Percentiles rank a stretch among this genome's conserved stretches.
Evolutionary conservation across 805 yeast species (phyloP).

Genomic region (Schwanniomyces occidentalis): DNA sequence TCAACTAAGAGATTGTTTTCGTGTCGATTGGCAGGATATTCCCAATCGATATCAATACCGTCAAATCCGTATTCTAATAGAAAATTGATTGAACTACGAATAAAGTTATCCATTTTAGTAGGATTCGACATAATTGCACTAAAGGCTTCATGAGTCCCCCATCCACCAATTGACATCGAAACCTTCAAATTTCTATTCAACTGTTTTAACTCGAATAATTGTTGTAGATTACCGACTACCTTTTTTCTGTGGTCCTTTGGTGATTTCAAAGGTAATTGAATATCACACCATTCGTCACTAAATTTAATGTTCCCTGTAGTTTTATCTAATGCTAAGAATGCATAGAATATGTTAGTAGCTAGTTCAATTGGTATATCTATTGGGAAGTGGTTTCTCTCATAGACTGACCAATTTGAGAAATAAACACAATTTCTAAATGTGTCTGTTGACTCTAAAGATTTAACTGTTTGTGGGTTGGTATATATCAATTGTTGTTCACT

Average conservation of each 20-base stretch:
- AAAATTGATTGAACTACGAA: conserved; percentile 45
- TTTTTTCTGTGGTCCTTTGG: conserved; percentile 12
- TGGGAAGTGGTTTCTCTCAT: conserved; percentile 50
- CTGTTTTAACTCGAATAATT: conserved; percentile 48
- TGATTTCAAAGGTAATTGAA: conserved; percentile 37
- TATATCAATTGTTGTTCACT: too few relatives aligned
- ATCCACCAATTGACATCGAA: conserved; percentile 83
- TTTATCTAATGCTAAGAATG: conserved; percentile 65
- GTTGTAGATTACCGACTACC: conserved; percentile 51
- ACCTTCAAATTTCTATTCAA: conserved; percentile 46
- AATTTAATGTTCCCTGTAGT: conserved; percentile 53
- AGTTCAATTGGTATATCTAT: conserved; percentile 56
- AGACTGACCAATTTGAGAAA: conserved; percentile 49
- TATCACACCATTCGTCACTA: conserved; percentile 69
- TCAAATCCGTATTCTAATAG: conserved; percentile 68
- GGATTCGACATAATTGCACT: conserved; percentile 24
- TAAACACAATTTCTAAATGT: conserved; percentile 44
- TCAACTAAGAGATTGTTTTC: conserved; percentile 48
- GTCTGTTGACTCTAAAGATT: too few relatives aligned
- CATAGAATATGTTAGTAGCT: conserved; percentile 72
- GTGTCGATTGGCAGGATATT: conserved; percentile 59
- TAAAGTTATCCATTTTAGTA: conserved; percentile 44
- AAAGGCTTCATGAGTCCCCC: conserved; percentile 51
- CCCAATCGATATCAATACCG: conserved; percentile 96
- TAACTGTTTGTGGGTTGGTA: too few relatives aligned